Evolutionary conservation across 495 filamentous ascomycete species (phyloP), one percentile per base, ranked within the genome.

Genomic region (Immersiella caudata): DNA sequence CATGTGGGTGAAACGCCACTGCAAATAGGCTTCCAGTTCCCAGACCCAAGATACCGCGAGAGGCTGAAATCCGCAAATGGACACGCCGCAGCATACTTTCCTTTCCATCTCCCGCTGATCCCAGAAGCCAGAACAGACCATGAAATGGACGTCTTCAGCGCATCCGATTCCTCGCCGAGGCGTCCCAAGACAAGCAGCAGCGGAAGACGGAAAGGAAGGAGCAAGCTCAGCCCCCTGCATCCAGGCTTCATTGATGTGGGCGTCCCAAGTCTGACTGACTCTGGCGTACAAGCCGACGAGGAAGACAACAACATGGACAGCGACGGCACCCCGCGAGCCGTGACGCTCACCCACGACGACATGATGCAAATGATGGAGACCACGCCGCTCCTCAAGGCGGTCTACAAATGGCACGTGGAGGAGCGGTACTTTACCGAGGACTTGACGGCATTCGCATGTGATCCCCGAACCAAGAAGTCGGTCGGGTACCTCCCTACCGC

Each of bases 391-490:
- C 57, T 35, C 0, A 16, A 40, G 6, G 22, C 35, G 20, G 52
- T 66, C 16, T 54, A 21, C 36, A 20, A 14, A 16, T 66, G 64
- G 64, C 54, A 66, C n/a, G 16, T 27, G 5, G 40, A 66, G 25
- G 64, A 66, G 25, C 36, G 36, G 11, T 14, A n/a, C 2, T 66
- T 66, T 36, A 66, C 56, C 25, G 33, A 49, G 24, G n/a, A 22
- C 36, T 14, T 66, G 26, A 60, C 64, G 22, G 55, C 57, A 20
- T 66, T 68, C 25, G 20, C 66, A 35, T 68, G 51, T 24, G 60
- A 68, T 25, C 27, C 29, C 52, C 51, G 33, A 27, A 33, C 51
- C 12, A 6, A 9, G 22, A 58, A 60, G 50, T 18, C 58, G 36
- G 60, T 26, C 18, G 21, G 26, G 16, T 52, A 60, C 26, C 21